Percentiles rank a stretch among this genome's conserved stretches.
phyloP scores from a whole-genome alignment of 345 rosid genomes.

The Populus alba region DNA sequence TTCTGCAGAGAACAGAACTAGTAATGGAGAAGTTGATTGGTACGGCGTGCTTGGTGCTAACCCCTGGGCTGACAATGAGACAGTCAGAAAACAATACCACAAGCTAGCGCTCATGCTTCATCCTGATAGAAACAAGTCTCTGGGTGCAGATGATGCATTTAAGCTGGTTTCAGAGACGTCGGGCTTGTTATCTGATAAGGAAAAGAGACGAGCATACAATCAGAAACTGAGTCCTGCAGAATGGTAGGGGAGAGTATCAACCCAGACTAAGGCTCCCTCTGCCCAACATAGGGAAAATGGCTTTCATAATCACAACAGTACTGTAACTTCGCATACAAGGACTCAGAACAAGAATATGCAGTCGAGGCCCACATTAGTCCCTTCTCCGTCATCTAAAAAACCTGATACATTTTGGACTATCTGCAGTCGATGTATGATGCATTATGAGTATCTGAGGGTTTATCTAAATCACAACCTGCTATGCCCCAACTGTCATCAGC shows the following conservation, averaged over 20 bases:
- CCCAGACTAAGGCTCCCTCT: constrained; percentile 37
- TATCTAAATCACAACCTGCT: constrained; percentile 75
- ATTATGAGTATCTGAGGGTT: constrained; percentile 69
- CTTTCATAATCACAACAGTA: constrained; percentile 34
- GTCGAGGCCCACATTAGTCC: constrained; percentile 21
- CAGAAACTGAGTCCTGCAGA: constrained; percentile 43
- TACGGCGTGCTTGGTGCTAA: constrained; percentile 35
- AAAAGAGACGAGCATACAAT: constrained; percentile 48
- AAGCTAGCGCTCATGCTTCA: constrained; percentile 44
- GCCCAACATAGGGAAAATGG: constrained; percentile 44
- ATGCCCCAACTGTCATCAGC: constrained; percentile 70
- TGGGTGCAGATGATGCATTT: constrained; percentile 48
- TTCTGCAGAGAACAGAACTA: constrained; percentile 36
- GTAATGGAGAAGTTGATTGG: constrained; percentile 43
- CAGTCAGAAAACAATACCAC: constrained; percentile 36
- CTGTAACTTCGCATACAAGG: constrained; percentile 26
- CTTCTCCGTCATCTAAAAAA: constrained; percentile 32
- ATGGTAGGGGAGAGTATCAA: constrained; percentile 27
- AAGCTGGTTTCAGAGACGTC: constrained; percentile 43
- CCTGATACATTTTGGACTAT: constrained; percentile 82
- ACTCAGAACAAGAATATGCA: constrained; percentile 21
- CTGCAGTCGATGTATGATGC: constrained; percentile 71
- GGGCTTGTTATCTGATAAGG: constrained; percentile 39
- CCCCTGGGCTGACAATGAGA: constrained; percentile 42
- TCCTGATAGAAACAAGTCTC: constrained; percentile 48